Evolutionary conservation across 2,329 filamentous ascomycete genomes (phyloP).

Genomic region (Monosporascus sp.): DNA sequence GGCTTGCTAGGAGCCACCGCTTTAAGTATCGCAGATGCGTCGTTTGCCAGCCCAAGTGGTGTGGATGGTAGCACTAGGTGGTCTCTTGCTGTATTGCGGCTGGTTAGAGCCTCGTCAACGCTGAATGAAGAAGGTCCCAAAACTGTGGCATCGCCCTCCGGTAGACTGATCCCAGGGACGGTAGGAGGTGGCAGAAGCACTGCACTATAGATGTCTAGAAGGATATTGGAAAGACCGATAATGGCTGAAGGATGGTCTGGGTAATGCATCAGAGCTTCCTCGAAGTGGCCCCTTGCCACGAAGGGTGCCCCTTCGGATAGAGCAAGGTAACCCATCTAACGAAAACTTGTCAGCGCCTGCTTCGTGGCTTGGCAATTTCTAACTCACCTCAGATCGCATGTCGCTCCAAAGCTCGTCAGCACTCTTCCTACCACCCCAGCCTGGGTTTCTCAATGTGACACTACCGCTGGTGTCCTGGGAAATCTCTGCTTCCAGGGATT

Average conservation of each 20-base stretch:
- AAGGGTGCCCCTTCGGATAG: slow-evolving; percentile 58
- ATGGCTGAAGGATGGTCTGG: slow-evolving; percentile 77
- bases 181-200: slow-evolving; percentile 56
- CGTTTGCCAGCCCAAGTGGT: slow-evolving; percentile 42
- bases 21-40: slow-evolving; percentile 4
- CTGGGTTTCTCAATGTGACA: slow-evolving; percentile 55
- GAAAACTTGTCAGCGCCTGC: slow-evolving; percentile 22
- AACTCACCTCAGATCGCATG: slow-evolving; percentile 70
- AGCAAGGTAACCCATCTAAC: slow-evolving; percentile 62
- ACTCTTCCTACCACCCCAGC: slow-evolving; percentile 77
- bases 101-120: slow-evolving; percentile 6
- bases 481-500: slow-evolving; percentile 63
- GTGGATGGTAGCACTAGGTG: slow-evolving; percentile 32
- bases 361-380: background rate
- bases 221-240: slow-evolving; percentile 75
- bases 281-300: slow-evolving; percentile 70
- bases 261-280: slow-evolving; percentile 73
- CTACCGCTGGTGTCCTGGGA: slow-evolving; percentile 57
- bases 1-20: slow-evolving; percentile 7
- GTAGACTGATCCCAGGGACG: slow-evolving; percentile 38
- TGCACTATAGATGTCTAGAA: slow-evolving; percentile 79
- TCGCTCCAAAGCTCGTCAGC: slow-evolving; percentile 83
- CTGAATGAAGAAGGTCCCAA: slow-evolving; percentile 3
- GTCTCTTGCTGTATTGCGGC: slow-evolving; percentile 1
- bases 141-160: slow-evolving; percentile 23